Base-by-base conservation (phyloP, 2,329 filamentous ascomycete genomes). In the Microcyclospora pomicola region DNA sequence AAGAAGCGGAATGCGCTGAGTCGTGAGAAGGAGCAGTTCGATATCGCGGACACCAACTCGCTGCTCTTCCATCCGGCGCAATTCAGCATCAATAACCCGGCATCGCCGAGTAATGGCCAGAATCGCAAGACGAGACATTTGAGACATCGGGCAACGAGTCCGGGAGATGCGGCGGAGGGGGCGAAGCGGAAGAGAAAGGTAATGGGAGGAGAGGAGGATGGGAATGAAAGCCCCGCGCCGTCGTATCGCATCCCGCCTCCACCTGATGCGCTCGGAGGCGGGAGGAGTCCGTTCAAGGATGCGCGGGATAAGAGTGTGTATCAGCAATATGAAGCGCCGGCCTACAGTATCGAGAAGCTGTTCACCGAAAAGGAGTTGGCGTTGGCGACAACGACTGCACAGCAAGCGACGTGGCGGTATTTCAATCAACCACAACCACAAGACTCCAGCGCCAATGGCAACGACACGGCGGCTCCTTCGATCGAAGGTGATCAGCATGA, bases 291-390 rank as follows among this genome's bases (percentile, higher is more conserved):
- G 2, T 68, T 65, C 58, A 64, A 64, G 38, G 72, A 73, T 46
- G 65, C 66, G 37, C 71, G 71, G 52, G 61, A 66, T 9, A 66
- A 66, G 47, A 62, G 61, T 24, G 54, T 69, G 34, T 66, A 70
- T 35, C 62, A 68, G 33, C 73, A 79, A 45, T 71, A 72, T 47
- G 68, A 72, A 44, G 69, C 72, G 6, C 64, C 73, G 2, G 63
- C 68, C 4, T 77, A 76, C 57, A 75, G 72, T 6, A 67, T 80
- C 40, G 68, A 77, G 39, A 67, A 69, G n/a, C 63, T 80, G 12
- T 80, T 80, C 52, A 79, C 73, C 2, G 75, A 80, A 43, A 79
- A 78, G 59, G 75, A 80, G 55, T 66, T 80, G 37, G 69, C 68
- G 36, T 63, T 73, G 54, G 71, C 74, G 39, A 74, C 73, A 42